These are phyloP conservation scores for Bipolaris zeicola DNA, from an alignment of 2,329 filamentous ascomycete genomes.

Conservation along the genomic window DNA sequence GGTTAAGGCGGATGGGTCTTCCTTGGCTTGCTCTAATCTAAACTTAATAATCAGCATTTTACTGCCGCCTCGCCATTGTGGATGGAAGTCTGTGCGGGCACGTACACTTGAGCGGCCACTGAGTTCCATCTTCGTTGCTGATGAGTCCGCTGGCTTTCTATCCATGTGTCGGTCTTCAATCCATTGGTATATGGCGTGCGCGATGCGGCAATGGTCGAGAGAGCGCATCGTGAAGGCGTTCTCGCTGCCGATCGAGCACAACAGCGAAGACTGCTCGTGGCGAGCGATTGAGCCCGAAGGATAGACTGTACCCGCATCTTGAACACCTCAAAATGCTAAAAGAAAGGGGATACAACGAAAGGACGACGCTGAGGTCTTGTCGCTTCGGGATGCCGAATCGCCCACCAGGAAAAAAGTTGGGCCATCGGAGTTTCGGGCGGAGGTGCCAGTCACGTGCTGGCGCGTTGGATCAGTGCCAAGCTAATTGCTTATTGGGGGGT, in stretches of 20 bases:
- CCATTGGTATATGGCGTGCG: constrained; percentile 38
- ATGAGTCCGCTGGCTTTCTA: constrained; percentile 26
- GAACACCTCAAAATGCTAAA: constrained; percentile 17
- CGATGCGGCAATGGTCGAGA: constrained; percentile 40
- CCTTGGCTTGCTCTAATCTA: constrained; percentile 60
- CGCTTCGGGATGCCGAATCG: constrained; percentile 16
- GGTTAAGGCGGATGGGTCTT: constrained; percentile 62
- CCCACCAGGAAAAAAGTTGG: constrained; percentile 37
- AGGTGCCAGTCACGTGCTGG: constrained; percentile 32
- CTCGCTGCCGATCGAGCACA: constrained; percentile 31
- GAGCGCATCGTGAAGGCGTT: constrained; percentile 37
- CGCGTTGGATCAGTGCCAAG: constrained; percentile 2
- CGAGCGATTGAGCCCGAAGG: constrained; percentile 42
- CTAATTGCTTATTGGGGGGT: not conserved
- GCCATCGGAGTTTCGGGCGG: constrained; percentile 29
- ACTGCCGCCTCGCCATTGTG: constrained; percentile 9
- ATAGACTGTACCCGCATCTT: constrained; percentile 46
- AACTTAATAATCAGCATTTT: constrained; percentile 26
- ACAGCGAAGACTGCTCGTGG: constrained; percentile 37
- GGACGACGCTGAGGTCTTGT: constrained; percentile 36
- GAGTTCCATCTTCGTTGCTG: constrained; percentile 46
- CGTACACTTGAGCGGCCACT: constrained; percentile 47
- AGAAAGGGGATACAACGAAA: constrained; percentile 25
- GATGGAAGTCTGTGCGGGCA: constrained; percentile 13
- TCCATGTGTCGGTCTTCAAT: constrained; percentile 37